Evolutionary conservation across 2,329 filamentous ascomycete genomes (phyloP).

Genomic region (Nothopassalora personata): DNA sequence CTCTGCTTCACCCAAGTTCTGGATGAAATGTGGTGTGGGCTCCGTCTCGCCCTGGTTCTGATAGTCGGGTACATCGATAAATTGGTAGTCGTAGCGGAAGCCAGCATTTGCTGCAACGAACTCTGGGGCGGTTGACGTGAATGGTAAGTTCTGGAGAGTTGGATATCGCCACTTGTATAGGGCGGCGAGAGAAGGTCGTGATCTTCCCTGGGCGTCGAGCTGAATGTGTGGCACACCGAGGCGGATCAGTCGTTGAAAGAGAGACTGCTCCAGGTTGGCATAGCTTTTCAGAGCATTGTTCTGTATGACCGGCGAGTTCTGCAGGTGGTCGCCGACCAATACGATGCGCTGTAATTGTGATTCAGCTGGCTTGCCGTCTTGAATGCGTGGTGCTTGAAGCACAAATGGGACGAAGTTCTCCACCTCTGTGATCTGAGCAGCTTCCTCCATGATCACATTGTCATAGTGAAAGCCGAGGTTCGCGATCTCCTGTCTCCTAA

Average conservation of each 20-base stretch:
- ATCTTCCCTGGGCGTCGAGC: slow-evolving; percentile 89
- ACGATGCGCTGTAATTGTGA: slow-evolving; percentile 80
- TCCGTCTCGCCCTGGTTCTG: slow-evolving; percentile 84
- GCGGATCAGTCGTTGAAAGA: slow-evolving; percentile 86
- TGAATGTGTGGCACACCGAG: slow-evolving; percentile 86
- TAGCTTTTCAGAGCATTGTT: slow-evolving; percentile 92
- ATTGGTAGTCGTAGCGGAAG: slow-evolving; percentile 91
- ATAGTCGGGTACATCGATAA: slow-evolving; percentile 92
- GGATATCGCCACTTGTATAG: slow-evolving; percentile 94
- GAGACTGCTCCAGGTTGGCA: slow-evolving; percentile 89
- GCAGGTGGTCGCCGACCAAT: slow-evolving; percentile 88
- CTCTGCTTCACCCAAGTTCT: slow-evolving; percentile 94
- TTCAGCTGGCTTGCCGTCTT: slow-evolving; percentile 45
- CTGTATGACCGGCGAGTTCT: slow-evolving; percentile 94
- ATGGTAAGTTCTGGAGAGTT: slow-evolving; percentile 70
- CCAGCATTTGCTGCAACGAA: slow-evolving; percentile 83
- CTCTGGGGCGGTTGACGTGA: slow-evolving; percentile 62
- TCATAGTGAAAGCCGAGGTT: slow-evolving; percentile 93
- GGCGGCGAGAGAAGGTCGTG: slow-evolving; percentile 76
- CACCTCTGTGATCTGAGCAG: slow-evolving; percentile 94
- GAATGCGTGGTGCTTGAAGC: slow-evolving; percentile 60
- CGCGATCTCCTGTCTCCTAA: slow-evolving; percentile 85
- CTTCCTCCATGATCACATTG: slow-evolving; percentile 97
- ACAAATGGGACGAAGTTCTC: slow-evolving; percentile 94
- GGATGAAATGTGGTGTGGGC: slow-evolving; percentile 88